These are phyloP conservation scores for Cornus kousa DNA, from an alignment of 148 eudicot species.

Conservation along the genomic window DNA sequence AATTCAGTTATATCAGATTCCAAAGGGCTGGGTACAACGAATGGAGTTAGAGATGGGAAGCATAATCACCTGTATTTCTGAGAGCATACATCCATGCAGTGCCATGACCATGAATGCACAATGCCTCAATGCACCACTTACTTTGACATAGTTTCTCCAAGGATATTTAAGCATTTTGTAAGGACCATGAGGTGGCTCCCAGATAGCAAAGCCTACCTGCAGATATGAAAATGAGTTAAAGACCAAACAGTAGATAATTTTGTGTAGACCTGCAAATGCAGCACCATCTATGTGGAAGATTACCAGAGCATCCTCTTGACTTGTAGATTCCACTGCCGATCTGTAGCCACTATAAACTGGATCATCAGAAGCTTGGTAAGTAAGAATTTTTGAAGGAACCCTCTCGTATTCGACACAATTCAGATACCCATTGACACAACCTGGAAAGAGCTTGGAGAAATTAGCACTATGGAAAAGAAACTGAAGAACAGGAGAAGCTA, in stretches of 20 bases:
- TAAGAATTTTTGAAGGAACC: conserved; percentile 72
- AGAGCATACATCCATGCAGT: conserved; percentile 82
- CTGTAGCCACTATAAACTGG: conserved; percentile 75
- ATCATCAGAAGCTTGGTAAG: conserved; percentile 79
- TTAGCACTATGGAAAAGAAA: conserved; percentile 18
- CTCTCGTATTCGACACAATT: conserved; percentile 68
- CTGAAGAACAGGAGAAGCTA: conserved; percentile 6
- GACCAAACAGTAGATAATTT: not conserved
- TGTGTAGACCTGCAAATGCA: not conserved
- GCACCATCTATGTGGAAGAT: not conserved
- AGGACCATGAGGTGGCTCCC: conserved; percentile 97
- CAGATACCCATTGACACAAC: conserved; percentile 71
- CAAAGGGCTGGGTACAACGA: not conserved
- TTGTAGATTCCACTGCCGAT: conserved; percentile 76
- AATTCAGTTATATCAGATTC: not conserved
- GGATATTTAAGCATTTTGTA: conserved; percentile 75
- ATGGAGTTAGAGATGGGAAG: conserved; percentile 8
- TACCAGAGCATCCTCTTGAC: conserved; percentile 83
- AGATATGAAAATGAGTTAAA: conserved; percentile 2
- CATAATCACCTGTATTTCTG: conserved; percentile 80
- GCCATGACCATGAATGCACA: conserved; percentile 96
- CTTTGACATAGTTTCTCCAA: conserved; percentile 73
- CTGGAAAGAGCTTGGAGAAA: conserved; percentile 32
- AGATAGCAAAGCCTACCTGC: conserved; percentile 83
- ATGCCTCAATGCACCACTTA: conserved; percentile 82